These are phyloP conservation scores for Penicillium steckii DNA, from an alignment of 495 filamentous ascomycete species.

Conservation along the genomic window DNA sequence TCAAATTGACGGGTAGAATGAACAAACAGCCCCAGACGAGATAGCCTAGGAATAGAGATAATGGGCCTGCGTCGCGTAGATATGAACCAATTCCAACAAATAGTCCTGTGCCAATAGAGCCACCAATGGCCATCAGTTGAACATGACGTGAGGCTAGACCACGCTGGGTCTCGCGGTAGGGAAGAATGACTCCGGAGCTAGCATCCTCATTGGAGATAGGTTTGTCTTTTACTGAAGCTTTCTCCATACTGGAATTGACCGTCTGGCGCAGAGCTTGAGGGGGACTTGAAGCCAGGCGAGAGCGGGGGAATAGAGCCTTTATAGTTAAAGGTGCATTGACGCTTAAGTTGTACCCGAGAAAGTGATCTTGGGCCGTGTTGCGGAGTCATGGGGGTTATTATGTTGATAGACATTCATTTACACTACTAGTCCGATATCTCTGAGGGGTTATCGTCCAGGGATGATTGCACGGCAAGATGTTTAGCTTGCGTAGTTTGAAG, in stretches of 20 bases:
- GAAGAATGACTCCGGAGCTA: slow-evolving; percentile 15
- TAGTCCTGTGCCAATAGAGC: slow-evolving; percentile 73
- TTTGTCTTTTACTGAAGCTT: slow-evolving; percentile 12
- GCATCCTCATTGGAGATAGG: slow-evolving; percentile 18
- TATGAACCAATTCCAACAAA: slow-evolving; percentile 73
- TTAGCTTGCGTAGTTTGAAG: neutral
- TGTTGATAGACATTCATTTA: slow-evolving; percentile 9
- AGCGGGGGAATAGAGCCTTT: slow-evolving; percentile 6
- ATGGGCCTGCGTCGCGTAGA: slow-evolving; percentile 63
- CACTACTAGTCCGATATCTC: neutral
- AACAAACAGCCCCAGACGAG: slow-evolving; percentile 36
- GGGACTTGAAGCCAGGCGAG: no score
- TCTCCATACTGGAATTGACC: slow-evolving; percentile 30
- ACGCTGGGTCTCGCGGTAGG: slow-evolving; percentile 44
- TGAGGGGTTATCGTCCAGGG: slow-evolving; percentile 2
- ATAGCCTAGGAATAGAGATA: slow-evolving; percentile 67
- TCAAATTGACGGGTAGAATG: slow-evolving; percentile 36
- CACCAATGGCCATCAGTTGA: slow-evolving; percentile 70
- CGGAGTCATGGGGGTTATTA: slow-evolving; percentile 1
- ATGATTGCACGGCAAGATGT: neutral
- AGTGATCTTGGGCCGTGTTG: slow-evolving; percentile 4
- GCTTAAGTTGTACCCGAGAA: slow-evolving; percentile 1
- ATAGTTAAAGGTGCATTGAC: slow-evolving; percentile 10
- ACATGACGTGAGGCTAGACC: slow-evolving; percentile 64
- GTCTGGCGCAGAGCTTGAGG: slow-evolving; percentile 2